Evolutionary conservation across 106 monocot species (phyloP).

Genomic region (Posidonia australis): DNA sequence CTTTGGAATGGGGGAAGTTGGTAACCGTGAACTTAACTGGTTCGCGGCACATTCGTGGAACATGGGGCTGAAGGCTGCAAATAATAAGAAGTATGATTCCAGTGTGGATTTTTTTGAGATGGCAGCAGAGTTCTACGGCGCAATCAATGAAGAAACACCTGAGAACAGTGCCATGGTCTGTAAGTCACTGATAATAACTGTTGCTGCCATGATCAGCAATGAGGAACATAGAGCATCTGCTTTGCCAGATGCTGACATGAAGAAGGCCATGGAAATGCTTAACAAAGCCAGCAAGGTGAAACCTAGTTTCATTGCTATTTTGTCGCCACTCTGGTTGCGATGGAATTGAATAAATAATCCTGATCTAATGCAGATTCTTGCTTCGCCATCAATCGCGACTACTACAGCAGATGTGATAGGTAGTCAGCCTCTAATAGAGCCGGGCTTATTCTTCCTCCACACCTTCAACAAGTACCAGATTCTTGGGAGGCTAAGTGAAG

Average conservation of each 20-base stretch:
- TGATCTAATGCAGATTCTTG: constrained; percentile 44
- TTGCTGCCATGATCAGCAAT: constrained; percentile 44
- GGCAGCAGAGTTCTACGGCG: constrained; percentile 63
- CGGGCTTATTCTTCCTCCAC: constrained; percentile 50
- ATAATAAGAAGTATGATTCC: constrained; percentile 39
- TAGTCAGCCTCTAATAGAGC: constrained; percentile 20
- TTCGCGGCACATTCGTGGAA: constrained; percentile 90
- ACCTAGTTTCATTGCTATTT: not conserved
- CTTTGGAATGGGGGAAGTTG: constrained; percentile 59
- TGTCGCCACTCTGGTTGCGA: not conserved
- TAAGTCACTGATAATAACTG: constrained; percentile 54
- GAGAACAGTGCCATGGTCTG: constrained; percentile 41
- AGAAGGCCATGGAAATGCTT: constrained; percentile 71
- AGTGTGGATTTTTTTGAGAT: constrained; percentile 69
- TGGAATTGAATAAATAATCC: not conserved
- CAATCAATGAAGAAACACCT: constrained; percentile 13
- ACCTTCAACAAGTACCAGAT: constrained; percentile 65
- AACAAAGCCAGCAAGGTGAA: constrained; percentile 65
- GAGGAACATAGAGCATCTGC: constrained; percentile 43
- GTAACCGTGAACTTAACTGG: constrained; percentile 66
- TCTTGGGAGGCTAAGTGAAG: constrained; percentile 31
- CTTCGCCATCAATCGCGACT: constrained; percentile 16
- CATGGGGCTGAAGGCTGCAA: constrained; percentile 63
- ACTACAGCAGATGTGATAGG: constrained; percentile 6
- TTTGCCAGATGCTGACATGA: constrained; percentile 40